phyloP scores from a whole-genome alignment of 257 asterid genomes.

The Schizonepeta tenuifolia region DNA sequence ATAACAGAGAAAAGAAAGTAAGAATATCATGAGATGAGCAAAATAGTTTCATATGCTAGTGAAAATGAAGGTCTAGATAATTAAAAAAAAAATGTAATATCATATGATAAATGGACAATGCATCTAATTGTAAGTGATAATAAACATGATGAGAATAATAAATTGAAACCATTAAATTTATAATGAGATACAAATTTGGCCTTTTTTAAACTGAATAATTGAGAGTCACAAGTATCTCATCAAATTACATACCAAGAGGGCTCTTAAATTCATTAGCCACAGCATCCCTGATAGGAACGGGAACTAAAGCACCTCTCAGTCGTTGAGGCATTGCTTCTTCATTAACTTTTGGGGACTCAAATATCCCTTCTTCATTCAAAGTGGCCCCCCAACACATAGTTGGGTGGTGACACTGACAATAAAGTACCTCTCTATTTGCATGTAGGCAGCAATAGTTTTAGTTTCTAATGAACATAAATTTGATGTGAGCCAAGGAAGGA shows the following conservation, averaged over 20 bases:
- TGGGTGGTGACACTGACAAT: constrained; percentile 58
- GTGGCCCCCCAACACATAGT: constrained; percentile 91
- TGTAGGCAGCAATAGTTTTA: constrained; percentile 27
- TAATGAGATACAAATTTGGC: background rate
- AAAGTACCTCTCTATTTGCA: constrained; percentile 83
- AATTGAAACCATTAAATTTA: no score
- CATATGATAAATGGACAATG: background rate
- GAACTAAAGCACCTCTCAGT: constrained; percentile 70
- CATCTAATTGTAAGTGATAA: background rate
- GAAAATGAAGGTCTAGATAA: no score
- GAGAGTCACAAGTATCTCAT: background rate
- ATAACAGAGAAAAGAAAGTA: no score
- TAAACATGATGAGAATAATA: background rate
- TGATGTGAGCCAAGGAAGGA: background rate
- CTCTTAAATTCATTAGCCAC: constrained; percentile 69
- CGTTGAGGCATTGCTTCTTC: constrained; percentile 81
- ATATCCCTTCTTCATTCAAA: constrained; percentile 82
- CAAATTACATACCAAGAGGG: constrained; percentile 75
- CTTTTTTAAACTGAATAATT: background rate
- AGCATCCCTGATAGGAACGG: constrained; percentile 62
- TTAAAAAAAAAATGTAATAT: no score
- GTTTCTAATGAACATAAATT: background rate
- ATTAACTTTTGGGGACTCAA: constrained; percentile 80
- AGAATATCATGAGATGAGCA: no score
- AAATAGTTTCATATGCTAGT: no score